A percentile compares a stretch with the other conserved stretches of the same genome.
phyloP scores from a whole-genome alignment of 192 early-diverging fungal species.

The Podila horticola region DNA sequence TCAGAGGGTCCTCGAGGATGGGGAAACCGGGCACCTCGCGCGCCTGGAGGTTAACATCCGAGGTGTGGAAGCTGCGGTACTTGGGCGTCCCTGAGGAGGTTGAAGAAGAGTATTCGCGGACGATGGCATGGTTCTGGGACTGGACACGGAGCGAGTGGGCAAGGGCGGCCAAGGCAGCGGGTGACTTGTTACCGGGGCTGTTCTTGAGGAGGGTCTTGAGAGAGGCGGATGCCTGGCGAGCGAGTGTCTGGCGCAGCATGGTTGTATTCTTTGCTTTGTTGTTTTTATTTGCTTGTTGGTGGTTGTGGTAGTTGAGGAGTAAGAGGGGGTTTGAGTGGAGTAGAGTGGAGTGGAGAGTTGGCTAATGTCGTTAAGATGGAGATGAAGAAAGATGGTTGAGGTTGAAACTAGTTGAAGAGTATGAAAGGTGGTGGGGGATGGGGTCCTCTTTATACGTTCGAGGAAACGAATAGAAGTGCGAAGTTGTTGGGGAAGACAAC shows the following conservation, averaged over 20 bases:
- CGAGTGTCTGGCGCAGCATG: conserved; percentile 42
- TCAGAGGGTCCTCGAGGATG: conserved; percentile 52
- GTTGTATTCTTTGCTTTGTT: not conserved
- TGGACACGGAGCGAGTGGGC: conserved; percentile 40
- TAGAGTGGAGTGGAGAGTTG: not conserved
- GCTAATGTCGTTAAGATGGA: not conserved
- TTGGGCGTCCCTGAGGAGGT: conserved; percentile 13
- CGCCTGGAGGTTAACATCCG: conserved; percentile 20
- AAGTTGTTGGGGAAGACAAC: not conserved
- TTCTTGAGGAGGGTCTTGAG: conserved; percentile 33
- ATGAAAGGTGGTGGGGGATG: not conserved
- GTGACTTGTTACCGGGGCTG: conserved; percentile 24
- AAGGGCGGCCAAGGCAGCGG: conserved; percentile 26
- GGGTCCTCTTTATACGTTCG: not conserved
- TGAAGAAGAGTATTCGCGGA: conserved; percentile 25
- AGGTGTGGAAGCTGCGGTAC: conserved; percentile 47
- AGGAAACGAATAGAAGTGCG: not conserved
- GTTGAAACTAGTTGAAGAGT: not conserved
- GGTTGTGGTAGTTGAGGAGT: not conserved
- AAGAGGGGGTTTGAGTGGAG: not conserved
- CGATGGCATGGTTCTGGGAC: conserved; percentile 10
- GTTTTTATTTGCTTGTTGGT: too few relatives aligned
- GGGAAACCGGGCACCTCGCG: conserved; percentile 53
- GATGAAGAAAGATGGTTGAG: not conserved
- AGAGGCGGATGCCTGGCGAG: conserved; percentile 21